Evolutionary conservation across 2,329 filamentous ascomycete species (phyloP), one percentile per base, ranked within the genome.

Genomic region (Podosphaera aphanis): DNA sequence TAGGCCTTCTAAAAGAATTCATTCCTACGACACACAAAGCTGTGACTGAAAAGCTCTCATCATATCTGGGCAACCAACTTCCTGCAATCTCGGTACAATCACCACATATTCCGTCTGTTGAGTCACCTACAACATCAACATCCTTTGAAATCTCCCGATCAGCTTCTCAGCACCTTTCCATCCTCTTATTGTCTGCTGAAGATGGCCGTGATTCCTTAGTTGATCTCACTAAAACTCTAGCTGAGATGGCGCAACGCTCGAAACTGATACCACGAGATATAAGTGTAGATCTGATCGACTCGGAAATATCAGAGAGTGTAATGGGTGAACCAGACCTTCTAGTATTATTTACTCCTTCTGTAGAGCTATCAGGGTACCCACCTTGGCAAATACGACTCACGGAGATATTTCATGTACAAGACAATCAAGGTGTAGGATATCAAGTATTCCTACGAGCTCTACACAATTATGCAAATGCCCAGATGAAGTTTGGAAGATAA

Each of bases 331-430:
- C 90, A 2, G 86, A 95, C 59, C 67, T 98, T 13, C 66, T 98
- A 48, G 73, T 98, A 46, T 65, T 93, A 7, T 98, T 98, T 60
- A 77, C 80, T 1, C 83, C 86, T 3, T 74, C 77, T 43, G 75
- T 95, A 46, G 78, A 85, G 59, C 64, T 98, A 39, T 78, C 84
- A 46, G 85, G 90, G 8, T 98, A 95, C 60, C 90, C 90, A 8
- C 90, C 90, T 1, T 98, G 90, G 90, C 90, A 94, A 63, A 73
- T 95, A 50, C 74, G 90, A 38, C 65, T 98, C 58, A 94, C 86
- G 0, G 90, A 98, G 67, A 94, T 98, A 48, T 94, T 86, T 60
- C 74, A 77, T 55, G 66, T 82, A 11, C 70, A 71, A 47, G 81
- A 86, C 58, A 84, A 84, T 60, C 72, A 80, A 50, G 77, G 77